phyloP scores from a whole-genome alignment of 2,329 filamentous ascomycete species.

The Colletotrichum sp. region DNA sequence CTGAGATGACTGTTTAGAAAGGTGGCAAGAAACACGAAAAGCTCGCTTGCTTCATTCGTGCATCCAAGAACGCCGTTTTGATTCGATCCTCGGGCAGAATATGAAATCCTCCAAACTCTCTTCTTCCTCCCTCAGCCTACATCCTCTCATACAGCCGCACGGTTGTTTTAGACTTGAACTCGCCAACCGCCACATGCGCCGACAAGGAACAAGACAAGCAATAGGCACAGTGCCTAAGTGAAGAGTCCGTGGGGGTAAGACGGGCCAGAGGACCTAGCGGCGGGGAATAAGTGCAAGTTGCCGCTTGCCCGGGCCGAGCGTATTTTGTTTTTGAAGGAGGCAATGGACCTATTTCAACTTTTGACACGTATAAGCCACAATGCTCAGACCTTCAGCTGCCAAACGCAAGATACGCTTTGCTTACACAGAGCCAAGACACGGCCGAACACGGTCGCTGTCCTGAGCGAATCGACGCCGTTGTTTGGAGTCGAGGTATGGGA shows the following conservation, averaged over 20 bases:
- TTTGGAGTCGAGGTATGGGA: not conserved
- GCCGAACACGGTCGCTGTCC: not conserved
- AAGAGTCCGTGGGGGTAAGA: not conserved
- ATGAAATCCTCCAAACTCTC: constrained; percentile 12
- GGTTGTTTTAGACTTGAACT: not conserved
- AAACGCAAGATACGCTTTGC: constrained; percentile 21
- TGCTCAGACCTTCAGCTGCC: constrained; percentile 17
- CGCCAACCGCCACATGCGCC: not conserved
- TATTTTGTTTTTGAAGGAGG: not conserved
- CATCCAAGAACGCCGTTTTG: constrained; percentile 2
- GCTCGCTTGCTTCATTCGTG: not conserved
- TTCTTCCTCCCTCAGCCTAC: not conserved
- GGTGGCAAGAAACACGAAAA: not conserved
- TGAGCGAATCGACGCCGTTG: not conserved
- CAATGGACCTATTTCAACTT: not conserved
- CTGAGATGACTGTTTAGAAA: not conserved
- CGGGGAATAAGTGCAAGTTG: not conserved
- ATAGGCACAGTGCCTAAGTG: not conserved
- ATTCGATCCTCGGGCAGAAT: constrained; percentile 18
- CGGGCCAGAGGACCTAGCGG: not conserved
- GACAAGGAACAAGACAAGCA: not conserved
- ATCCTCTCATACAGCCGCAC: constrained; percentile 12
- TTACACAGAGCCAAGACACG: constrained; percentile 18
- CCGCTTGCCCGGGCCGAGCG: constrained; percentile 11
- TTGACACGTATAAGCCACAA: constrained; percentile 15